A percentile compares a stretch with the other conserved stretches of the same genome.
Evolutionary conservation across 495 filamentous ascomycete genomes (phyloP).

Genomic region (Cairneyella variabilis): DNA sequence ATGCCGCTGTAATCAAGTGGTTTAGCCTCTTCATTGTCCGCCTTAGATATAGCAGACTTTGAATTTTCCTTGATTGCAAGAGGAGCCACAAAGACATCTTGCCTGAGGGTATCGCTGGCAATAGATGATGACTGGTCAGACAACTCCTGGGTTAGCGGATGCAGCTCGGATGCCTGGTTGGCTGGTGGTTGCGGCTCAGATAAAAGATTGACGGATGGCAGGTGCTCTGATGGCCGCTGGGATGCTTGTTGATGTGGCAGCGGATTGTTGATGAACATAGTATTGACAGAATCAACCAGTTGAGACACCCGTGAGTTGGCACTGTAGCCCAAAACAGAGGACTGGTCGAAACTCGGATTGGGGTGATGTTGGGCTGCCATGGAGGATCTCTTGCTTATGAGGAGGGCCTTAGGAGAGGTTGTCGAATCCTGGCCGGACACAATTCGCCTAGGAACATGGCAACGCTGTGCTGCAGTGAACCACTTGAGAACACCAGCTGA

Average conservation of each 20-base stretch:
- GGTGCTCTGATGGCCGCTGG: too few relatives aligned
- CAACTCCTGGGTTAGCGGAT: too few relatives aligned
- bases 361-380: not conserved
- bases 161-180: not conserved
- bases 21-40: not conserved
- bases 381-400: not conserved
- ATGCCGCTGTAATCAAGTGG: constrained; percentile 42
- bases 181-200: not conserved
- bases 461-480: constrained; percentile 28
- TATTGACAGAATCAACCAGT: not conserved
- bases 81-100: too few relatives aligned
- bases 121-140: too few relatives aligned
- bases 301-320: too few relatives aligned
- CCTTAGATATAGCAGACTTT: too few relatives aligned
- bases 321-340: not conserved
- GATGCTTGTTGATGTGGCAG: too few relatives aligned
- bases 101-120: too few relatives aligned
- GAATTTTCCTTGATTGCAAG: too few relatives aligned
- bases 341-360: not conserved
- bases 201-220: too few relatives aligned
- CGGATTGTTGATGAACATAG: constrained; percentile 17
- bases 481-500: constrained; percentile 42
- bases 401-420: not conserved
- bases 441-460: constrained; percentile 21
- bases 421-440: constrained; percentile 13